Percentiles rank a stretch among this genome's conserved stretches.
Evolutionary conservation across 1,139 yeast genomes (phyloP).

Genomic region (Scheffersomyces illinoinensis): DNA sequence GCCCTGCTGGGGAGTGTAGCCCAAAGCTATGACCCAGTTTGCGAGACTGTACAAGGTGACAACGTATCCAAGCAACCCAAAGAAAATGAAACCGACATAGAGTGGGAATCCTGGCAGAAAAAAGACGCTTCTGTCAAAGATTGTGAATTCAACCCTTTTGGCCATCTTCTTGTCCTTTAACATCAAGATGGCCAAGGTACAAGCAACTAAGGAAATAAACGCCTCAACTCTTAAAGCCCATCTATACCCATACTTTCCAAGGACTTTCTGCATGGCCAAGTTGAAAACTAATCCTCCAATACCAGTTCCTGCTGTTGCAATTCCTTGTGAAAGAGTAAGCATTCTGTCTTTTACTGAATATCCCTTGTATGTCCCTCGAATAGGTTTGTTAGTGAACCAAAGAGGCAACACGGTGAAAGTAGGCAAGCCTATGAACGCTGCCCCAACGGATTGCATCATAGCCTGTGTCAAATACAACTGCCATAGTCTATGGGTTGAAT

Average conservation of each 20-base stretch:
- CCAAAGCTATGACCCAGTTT: constrained; percentile 3
- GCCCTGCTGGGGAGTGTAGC: constrained; percentile 4
- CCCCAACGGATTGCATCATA: constrained; percentile 14
- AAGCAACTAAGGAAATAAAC: not conserved
- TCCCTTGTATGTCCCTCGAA: not conserved
- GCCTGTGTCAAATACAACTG: constrained; percentile 17
- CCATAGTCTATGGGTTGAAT: constrained; percentile 11
- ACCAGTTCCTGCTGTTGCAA: not conserved
- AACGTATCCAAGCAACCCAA: constrained; percentile 2
- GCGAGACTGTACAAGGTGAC: constrained; percentile 4
- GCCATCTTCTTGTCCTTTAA: constrained; percentile 2
- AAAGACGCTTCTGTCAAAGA: not conserved
- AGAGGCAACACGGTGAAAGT: not conserved
- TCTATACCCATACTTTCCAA: constrained; percentile 10
- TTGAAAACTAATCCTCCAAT: constrained; percentile 8
- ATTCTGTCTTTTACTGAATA: not conserved
- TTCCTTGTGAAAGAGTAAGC: not conserved
- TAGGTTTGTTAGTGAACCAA: not conserved
- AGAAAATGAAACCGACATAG: not conserved
- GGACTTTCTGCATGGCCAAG: constrained; percentile 15
- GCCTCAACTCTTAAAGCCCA: constrained; percentile 13
- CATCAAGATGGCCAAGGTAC: not conserved
- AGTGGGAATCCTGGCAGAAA: constrained; percentile 2
- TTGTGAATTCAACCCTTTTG: constrained; percentile 4
- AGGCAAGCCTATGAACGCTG: constrained; percentile 10